phyloP scores from a whole-genome alignment of 352 stramenopile genomes.

The Globisporangium apiculatum region DNA sequence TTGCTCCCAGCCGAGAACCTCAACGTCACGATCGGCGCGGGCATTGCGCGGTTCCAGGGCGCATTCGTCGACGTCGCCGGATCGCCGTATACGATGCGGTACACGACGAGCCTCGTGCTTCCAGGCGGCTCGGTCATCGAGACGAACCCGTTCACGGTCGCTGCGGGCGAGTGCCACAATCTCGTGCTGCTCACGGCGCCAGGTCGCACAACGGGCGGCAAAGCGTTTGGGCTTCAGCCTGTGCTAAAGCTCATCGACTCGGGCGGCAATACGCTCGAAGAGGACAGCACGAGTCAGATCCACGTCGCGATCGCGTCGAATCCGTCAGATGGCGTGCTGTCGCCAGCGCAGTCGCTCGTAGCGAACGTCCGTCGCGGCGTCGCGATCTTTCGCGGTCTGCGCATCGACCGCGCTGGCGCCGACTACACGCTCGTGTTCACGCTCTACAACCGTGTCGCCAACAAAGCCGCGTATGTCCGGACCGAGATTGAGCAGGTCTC shows the following conservation, averaged over 20 bases:
- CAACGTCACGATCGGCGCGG: conserved; percentile 45
- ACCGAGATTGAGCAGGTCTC: conserved; percentile 51
- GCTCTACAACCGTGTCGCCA: conserved; percentile 41
- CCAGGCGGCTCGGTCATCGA: conserved; percentile 41
- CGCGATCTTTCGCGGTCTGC: conserved; percentile 63
- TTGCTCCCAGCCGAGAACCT: conserved; percentile 38
- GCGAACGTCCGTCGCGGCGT: conserved; percentile 39
- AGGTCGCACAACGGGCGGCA: conserved; percentile 39
- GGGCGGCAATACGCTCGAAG: conserved; percentile 56
- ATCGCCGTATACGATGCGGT: conserved; percentile 68
- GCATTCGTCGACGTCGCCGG: conserved; percentile 72
- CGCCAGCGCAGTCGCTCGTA: conserved; percentile 29
- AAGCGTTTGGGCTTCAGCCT: conserved; percentile 66
- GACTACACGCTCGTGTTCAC: conserved; percentile 71
- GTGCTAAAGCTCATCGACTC: conserved; percentile 76
- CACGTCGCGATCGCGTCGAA: conserved; percentile 66
- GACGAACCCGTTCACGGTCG: conserved; percentile 78
- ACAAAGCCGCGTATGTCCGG: conserved; percentile 33
- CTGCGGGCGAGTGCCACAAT: conserved; percentile 37
- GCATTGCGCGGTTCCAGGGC: conserved; percentile 50
- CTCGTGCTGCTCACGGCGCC: conserved; percentile 42
- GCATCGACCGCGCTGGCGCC: conserved; percentile 66
- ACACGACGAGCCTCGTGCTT: conserved; percentile 53
- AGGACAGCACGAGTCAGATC: conserved; percentile 58
- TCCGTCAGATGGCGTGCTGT: conserved; percentile 46